Base-by-base conservation (phyloP, 108 stramenopile species). In the Cyclotella kingstonii region DNA sequence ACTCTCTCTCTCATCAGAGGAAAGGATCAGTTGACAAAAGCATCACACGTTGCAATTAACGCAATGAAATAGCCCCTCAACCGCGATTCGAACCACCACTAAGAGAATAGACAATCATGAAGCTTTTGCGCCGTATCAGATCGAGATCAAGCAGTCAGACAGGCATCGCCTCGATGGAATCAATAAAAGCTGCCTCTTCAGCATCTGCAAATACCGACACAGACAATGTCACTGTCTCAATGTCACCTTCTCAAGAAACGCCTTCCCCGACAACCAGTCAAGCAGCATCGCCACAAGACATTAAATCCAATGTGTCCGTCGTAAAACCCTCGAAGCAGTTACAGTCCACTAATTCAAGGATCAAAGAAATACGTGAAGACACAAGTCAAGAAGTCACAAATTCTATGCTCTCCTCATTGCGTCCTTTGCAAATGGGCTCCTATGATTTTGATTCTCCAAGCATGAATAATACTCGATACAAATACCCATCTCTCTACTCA, bases 401-500 rank as follows among this genome's bases (percentile, higher is more conserved):
- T n/a, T n/a, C n/a, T n/a, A n/a, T n/a, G 45, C 21, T 23, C 12
- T n/a, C n/a, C 29, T 23, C 44, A 18, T 55, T 64, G 9, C 63
- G 63, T 18, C 57, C 71, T 17, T 51, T 73, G 26, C 49, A 23
- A 30, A 55, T 73, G 6, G 71, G 71, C 11, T 73, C 71, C 10
- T 73, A 51, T 40, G 15, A 63, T 51, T 73, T 64, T 30, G 38
- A 62, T 5, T 26, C 30, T 33, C 30, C 56, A 5, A 35, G 33
- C 41, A 10, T 2, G 17, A 18, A 17, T 39, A n/a, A n/a, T n/a
- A n/a, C n/a, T n/a, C n/a, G n/a, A n/a, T 58, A 57, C n/a, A 58
- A 28, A 10, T 73, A 42, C 29, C 70, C 71, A 4, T 57, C 65
- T 25, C 54, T 81, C 0, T 77, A 60, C 42, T 59, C 80, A 21